These are phyloP conservation scores for Termitomyces sp. DNA, from an alignment of 768 basidiomycete genomes.

Conservation along the genomic window DNA sequence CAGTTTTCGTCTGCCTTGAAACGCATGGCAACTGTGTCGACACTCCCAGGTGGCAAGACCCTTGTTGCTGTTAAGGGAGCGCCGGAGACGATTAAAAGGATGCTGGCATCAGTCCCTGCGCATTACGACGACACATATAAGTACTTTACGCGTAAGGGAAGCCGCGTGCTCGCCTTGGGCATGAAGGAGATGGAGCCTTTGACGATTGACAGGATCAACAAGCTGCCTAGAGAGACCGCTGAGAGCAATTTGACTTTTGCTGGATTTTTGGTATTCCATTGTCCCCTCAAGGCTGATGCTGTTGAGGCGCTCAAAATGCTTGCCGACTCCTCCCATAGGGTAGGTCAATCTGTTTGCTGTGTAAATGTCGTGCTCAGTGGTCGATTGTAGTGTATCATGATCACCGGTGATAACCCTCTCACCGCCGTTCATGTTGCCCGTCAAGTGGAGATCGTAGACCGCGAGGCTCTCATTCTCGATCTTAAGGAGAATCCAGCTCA, in stretches of 20 bases:
- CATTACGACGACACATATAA: conserved; percentile 95
- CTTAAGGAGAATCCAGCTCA: conserved; percentile 75
- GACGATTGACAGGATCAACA: conserved; percentile 82
- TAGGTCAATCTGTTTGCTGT: conserved; percentile 38
- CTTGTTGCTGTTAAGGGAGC: conserved; percentile 90
- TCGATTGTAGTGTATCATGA: conserved; percentile 86
- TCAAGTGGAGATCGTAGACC: conserved; percentile 96
- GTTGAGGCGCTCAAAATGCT: conserved; percentile 90
- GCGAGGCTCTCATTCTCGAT: conserved; percentile 92
- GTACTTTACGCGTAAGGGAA: conserved; percentile 89
- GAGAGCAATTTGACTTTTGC: conserved; percentile 81
- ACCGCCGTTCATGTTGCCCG: conserved; percentile 95
- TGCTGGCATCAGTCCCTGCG: conserved; percentile 73
- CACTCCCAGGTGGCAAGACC: conserved; percentile 58
- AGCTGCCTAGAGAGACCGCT: conserved; percentile 75
- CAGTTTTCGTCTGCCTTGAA: conserved; percentile 98
- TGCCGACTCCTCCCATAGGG: conserved; percentile 93
- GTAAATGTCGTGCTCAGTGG: conserved; percentile 2
- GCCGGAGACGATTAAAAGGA: conserved; percentile 91
- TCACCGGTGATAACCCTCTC: conserved; percentile 97
- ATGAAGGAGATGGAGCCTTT: conserved; percentile 79
- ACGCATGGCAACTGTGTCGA: conserved; percentile 90
- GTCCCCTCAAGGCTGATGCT: conserved; percentile 93
- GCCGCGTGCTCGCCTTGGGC: conserved; percentile 89
- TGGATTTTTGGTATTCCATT: conserved; percentile 99